Evolutionary conservation across 176 grass and related monocot species (phyloP), one percentile per base, ranked within the genome.

Genomic region (Juncus inflexus): DNA sequence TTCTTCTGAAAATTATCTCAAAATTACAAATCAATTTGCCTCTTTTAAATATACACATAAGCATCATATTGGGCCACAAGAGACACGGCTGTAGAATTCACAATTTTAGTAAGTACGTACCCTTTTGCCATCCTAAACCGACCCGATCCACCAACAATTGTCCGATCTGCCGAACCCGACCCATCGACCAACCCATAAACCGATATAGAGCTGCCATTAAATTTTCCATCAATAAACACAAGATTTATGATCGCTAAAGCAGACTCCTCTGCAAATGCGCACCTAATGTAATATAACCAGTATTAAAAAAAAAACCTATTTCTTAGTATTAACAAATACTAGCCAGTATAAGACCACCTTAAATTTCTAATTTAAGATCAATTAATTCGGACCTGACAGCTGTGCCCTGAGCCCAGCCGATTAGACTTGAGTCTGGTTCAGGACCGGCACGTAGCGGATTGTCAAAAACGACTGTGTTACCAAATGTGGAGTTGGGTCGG

Each of bases 1-100:
- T n/a, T 38, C 36, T 65, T n/a, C 15, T 42, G 13, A 9, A 35
- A 1, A 52, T 47, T 15, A 57, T 37, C n/a, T 2, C 16, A 13
- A 54, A 40, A 14, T 47, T 47, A 47, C n/a, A 0, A 37, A 54
- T 38, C 2, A 67, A 54, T 15, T 5, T 7, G 3, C 3, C 3
- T 35, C 16, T 40, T 28, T 37, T 62, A 62, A 51, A 2, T 62
- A 13, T 14, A 74, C 9, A 74, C 41, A 74, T 61, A 63, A 37
- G 59, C 70, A 74, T 74, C 70, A 63, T 74, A 74, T 9, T 74
- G 58, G 16, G 70, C 70, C 9, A 74, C 57, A 74, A 74, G 70
- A 12, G 70, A 74, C 15, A 50, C 47, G 5, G 70, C 70, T 0
- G 57, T 74, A 63, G 70, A 74, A 52, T 63, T 74, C 41, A 74